A percentile compares a stretch with the other conserved stretches of the same genome.
phyloP scores from a whole-genome alignment of 805 yeast species.

The Candida corydali region DNA sequence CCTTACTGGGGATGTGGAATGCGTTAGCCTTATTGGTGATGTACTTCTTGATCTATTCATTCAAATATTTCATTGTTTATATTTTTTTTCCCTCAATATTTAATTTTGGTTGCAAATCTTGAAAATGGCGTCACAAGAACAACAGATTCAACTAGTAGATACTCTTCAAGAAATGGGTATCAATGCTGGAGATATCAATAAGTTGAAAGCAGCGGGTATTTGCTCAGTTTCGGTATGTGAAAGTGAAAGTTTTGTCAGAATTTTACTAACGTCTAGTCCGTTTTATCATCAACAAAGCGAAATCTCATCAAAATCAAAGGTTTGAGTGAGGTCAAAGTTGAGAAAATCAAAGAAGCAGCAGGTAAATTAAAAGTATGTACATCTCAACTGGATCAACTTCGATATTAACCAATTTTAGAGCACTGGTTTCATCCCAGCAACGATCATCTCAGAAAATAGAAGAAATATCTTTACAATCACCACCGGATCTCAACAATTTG shows the following conservation, averaged over 20 bases:
- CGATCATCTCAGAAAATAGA: slow-evolving; percentile 13
- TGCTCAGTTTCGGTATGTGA: slow-evolving; percentile 14
- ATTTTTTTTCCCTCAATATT: neutral
- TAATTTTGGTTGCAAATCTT: slow-evolving; percentile 8
- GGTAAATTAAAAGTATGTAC: slow-evolving; percentile 13
- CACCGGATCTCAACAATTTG: slow-evolving; percentile 14
- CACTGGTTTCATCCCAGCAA: slow-evolving; percentile 13
- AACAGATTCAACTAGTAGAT: slow-evolving; percentile 8
- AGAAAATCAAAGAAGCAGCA: slow-evolving; percentile 15
- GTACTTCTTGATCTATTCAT: slow-evolving; percentile 6
- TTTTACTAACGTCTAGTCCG: slow-evolving; percentile 10
- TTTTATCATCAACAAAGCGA: slow-evolving; percentile 12
- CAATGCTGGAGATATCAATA: slow-evolving; percentile 14
- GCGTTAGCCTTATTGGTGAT: neutral
- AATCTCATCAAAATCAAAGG: slow-evolving; percentile 15
- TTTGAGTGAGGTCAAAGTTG: slow-evolving; percentile 14
- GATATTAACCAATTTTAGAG: slow-evolving; percentile 5
- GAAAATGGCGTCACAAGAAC: slow-evolving; percentile 4
- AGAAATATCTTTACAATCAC: slow-evolving; percentile 10
- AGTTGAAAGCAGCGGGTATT: slow-evolving; percentile 13
- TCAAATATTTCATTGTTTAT: neutral
- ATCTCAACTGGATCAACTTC: neutral
- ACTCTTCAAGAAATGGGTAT: slow-evolving; percentile 13
- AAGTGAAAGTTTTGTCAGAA: neutral
- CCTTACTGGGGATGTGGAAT: neutral